A percentile compares a stretch with the other conserved stretches of the same genome.
Evolutionary conservation across 176 grass and related monocot species (phyloP).

Genomic region (Juncus effusus): DNA sequence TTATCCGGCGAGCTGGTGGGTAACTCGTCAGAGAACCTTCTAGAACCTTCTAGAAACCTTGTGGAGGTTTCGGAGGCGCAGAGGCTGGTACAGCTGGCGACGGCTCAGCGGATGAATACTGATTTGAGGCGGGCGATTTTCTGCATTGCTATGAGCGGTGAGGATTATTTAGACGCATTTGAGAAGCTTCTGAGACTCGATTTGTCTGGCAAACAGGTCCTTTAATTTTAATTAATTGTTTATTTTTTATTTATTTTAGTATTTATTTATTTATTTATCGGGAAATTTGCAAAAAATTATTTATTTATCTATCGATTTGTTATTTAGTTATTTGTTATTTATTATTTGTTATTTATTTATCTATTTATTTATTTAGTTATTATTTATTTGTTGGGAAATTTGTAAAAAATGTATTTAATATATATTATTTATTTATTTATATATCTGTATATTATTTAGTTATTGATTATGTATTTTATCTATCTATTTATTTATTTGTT

Average conservation of each 20-base stretch:
- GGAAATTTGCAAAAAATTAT: constrained; percentile 3
- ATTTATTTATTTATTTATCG: background rate
- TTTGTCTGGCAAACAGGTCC: constrained; percentile 79
- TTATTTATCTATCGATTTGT: constrained; percentile 10
- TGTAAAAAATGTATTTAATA: background rate
- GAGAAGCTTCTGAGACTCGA: constrained; percentile 92
- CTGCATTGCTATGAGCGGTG: constrained; percentile 89
- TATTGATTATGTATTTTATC: too few species aligned
- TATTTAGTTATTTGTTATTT: background rate
- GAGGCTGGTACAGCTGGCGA: constrained; percentile 76
- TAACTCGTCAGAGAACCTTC: constrained; percentile 26
- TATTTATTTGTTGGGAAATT: too few species aligned
- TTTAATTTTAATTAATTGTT: background rate
- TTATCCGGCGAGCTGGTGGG: constrained; percentile 52
- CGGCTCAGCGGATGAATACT: constrained; percentile 89
- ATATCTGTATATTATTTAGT: constrained; percentile 20
- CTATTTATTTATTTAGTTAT: too few species aligned
- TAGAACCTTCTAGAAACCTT: constrained; percentile 41
- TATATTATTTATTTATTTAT: background rate
- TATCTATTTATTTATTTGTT: constrained; percentile 1
- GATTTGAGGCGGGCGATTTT: constrained; percentile 84
- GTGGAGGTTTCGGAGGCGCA: constrained; percentile 60
- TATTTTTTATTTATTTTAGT: constrained; percentile 1
- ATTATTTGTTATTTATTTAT: too few species aligned
- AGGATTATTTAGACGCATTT: constrained; percentile 94